Base-by-base conservation (phyloP, 1,284 basidiomycete genomes). In the Spongispora temasekensis region DNA sequence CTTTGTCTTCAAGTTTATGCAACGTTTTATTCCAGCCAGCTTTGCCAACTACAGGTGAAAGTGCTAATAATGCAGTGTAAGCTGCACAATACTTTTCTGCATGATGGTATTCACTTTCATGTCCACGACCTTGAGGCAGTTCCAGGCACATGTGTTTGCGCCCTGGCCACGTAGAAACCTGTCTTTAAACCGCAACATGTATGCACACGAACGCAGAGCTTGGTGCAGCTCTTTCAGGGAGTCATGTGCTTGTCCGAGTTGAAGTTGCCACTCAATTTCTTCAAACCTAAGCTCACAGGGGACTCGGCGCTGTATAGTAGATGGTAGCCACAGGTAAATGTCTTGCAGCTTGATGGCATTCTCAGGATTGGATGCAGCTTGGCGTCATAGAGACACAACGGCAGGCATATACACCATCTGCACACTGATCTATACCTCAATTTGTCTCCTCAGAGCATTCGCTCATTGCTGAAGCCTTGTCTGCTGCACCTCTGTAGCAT, bases 321-420 rank as follows among this genome's bases (percentile, higher is more conserved):
- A 62, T 2, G 59, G 61, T 1, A 62, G 34, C 23, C 44, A 57
- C 3, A 62, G 59, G 3, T 1, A 2, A 6, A 46, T 19, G 8
- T n/a, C 2, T 12, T 57, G 32, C 2, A 55, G 59, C 1, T 6
- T 9, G 13, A 4, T 52, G 12, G 30, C 7, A 0, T 5, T 7
- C 9, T n/a, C 21, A 4, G 28, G 17, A 12, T 37, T 23, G 3
- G 6, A 4, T 2, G 23, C 23, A 3, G 21, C 9, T 2, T 30
- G 30, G 1, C 19, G 28, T 3, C 15, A 42, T 10, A 55, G 40
- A 1, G 32, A 31, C 5, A 37, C 32, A 1, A 59, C 23, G 1
- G 13, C n/a, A 3, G 59, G 59, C 13, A 64, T 60, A 28, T 67
- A 67, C 15, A 67, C 4, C 1, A n/a, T 15, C 21, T 67, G 65